These are phyloP conservation scores for Kazachstania martiniae DNA, from an alignment of 805 yeast species.

Conservation along the genomic window DNA sequence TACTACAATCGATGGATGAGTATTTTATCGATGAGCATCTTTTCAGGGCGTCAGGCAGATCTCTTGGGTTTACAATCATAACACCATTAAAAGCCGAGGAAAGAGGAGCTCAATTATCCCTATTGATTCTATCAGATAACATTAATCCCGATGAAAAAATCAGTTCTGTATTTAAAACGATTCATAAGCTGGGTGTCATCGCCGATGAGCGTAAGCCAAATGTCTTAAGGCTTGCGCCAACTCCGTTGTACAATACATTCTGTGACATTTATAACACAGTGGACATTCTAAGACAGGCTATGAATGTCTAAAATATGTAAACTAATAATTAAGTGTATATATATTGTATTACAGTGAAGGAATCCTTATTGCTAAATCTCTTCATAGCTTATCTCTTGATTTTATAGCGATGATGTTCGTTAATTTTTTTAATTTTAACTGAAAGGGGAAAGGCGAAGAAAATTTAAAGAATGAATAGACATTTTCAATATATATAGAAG, in stretches of 20 bases:
- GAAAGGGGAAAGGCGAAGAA: no score
- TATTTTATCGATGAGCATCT: no score
- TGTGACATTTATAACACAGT: slow-evolving; percentile 45
- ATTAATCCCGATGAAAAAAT: no score
- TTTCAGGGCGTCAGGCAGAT: no score
- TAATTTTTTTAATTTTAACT: no score
- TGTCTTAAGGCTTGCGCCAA: slow-evolving; percentile 85
- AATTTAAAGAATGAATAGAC: no score
- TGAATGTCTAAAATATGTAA: slow-evolving; percentile 16
- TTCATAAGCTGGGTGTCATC: slow-evolving; percentile 51
- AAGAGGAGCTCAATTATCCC: slow-evolving; percentile 76
- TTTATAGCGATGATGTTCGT: no score
- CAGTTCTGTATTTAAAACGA: slow-evolving; percentile 39
- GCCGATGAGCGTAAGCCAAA: slow-evolving; percentile 86
- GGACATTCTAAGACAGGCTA: slow-evolving; percentile 33
- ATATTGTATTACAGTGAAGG: not conserved
- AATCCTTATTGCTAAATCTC: no score
- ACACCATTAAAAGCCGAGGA: slow-evolving; percentile 53
- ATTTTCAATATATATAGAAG: no score
- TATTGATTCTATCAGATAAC: no score
- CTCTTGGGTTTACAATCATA: slow-evolving; percentile 43
- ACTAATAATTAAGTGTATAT: not conserved
- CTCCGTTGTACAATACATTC: slow-evolving; percentile 73
- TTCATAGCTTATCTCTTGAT: no score
- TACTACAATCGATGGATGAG: slow-evolving; percentile 37